These are phyloP conservation scores for Moricandia arvensis DNA, from an alignment of 345 rosid species.

Conservation along the genomic window DNA sequence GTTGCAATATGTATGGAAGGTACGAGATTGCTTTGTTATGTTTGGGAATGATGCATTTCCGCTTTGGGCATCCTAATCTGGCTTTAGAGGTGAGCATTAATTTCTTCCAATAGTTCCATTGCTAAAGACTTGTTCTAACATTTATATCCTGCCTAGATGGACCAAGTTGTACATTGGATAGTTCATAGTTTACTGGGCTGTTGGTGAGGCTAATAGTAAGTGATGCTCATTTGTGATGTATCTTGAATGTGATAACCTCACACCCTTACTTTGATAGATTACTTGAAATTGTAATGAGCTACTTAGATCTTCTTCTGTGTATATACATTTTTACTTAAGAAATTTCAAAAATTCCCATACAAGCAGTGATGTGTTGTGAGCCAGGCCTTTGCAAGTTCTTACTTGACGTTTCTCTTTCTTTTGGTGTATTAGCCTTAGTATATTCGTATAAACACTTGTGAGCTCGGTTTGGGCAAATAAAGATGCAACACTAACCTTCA, in stretches of 20 bases:
- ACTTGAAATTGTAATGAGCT: slow-evolving; percentile 9
- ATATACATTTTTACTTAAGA: neutral
- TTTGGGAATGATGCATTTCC: slow-evolving; percentile 93
- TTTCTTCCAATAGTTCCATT: slow-evolving; percentile 5
- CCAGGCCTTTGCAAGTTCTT: neutral
- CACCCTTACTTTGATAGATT: neutral
- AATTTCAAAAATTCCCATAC: neutral
- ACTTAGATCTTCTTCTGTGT: neutral
- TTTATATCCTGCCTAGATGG: neutral
- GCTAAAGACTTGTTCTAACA: slow-evolving; percentile 1
- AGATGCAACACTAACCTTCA: neutral
- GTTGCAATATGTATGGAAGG: slow-evolving; percentile 59
- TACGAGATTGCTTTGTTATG: slow-evolving; percentile 81
- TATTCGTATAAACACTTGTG: neutral
- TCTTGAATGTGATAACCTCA: slow-evolving; percentile 2
- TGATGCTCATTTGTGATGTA: slow-evolving; percentile 11
- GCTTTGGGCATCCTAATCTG: slow-evolving; percentile 94
- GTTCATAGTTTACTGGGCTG: slow-evolving; percentile 8
- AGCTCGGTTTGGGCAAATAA: slow-evolving; percentile 1
- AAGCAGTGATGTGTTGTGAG: neutral
- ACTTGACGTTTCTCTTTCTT: neutral
- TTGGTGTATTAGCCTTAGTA: slow-evolving; percentile 7
- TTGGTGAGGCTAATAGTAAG: slow-evolving; percentile 20
- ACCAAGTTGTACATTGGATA: slow-evolving; percentile 11
- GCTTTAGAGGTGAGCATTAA: slow-evolving; percentile 76